A percentile compares a stretch with the other conserved stretches of the same genome.
Evolutionary conservation across 768 basidiomycete species (phyloP).

Genomic region (Phylloporus sp.): DNA sequence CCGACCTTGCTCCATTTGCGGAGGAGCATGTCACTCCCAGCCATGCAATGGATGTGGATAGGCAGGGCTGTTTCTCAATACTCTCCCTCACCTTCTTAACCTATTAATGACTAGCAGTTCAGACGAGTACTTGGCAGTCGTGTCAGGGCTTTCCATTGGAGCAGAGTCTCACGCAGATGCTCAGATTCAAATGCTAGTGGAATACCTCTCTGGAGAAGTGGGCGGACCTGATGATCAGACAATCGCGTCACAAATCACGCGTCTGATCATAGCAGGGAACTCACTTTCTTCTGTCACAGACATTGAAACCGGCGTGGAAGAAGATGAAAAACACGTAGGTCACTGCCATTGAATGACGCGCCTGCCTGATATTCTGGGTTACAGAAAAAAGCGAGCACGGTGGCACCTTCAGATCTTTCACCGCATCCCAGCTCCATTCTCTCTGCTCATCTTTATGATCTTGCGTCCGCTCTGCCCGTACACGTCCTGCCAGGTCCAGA

Average conservation of each 20-base stretch:
- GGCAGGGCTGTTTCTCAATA: slow-evolving; percentile 30
- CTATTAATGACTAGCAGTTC: slow-evolving; percentile 13
- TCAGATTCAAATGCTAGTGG: slow-evolving; percentile 80
- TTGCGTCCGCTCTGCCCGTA: slow-evolving; percentile 74
- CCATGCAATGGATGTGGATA: slow-evolving; percentile 68
- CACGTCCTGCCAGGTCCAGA: slow-evolving; percentile 84
- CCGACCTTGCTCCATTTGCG: slow-evolving; percentile 66
- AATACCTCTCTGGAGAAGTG: slow-evolving; percentile 82
- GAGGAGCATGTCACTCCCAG: slow-evolving; percentile 21
- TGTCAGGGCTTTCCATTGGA: slow-evolving; percentile 85
- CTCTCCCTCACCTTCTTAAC: slow-evolving; percentile 8
- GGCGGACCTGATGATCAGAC: slow-evolving; percentile 66
- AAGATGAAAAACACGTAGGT: slow-evolving; percentile 56
- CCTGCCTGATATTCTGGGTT: slow-evolving; percentile 13
- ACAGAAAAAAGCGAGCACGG: slow-evolving; percentile 66
- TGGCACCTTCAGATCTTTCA: slow-evolving; percentile 52
- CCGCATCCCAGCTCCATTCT: slow-evolving; percentile 71
- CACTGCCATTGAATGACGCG: slow-evolving; percentile 3
- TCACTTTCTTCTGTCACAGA: slow-evolving; percentile 58
- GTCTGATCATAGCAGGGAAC: slow-evolving; percentile 88
- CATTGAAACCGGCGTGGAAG: slow-evolving; percentile 31
- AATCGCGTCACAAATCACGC: slow-evolving; percentile 68
- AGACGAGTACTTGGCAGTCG: slow-evolving; percentile 79
- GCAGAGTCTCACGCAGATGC: slow-evolving; percentile 58
- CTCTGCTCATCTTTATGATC: slow-evolving; percentile 66